Percentiles rank a stretch among this genome's conserved stretches.
Conservation (phyloP, 208 protist species). For the Leishmania guyanensis region DNA sequence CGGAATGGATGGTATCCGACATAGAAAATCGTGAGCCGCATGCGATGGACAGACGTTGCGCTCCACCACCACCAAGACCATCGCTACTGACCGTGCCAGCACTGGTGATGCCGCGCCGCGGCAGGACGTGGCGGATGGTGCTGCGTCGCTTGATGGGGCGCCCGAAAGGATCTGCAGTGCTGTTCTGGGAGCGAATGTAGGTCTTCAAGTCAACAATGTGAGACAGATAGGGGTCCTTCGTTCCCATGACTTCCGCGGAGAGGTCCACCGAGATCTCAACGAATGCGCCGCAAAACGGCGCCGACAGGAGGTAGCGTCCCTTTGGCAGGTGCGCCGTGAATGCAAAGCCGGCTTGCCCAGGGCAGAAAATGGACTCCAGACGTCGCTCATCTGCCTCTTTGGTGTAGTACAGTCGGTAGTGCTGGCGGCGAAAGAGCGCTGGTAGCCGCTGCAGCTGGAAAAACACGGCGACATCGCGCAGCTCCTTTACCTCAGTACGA, state of each 20-base stretch:
- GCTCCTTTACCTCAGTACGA: slow-evolving; percentile 49
- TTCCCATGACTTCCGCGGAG: slow-evolving; percentile 46
- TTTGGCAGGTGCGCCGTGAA: slow-evolving; percentile 55
- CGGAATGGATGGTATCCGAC: not conserved
- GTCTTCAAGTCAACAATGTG: slow-evolving; percentile 44
- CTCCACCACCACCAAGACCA: not conserved
- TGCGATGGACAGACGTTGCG: slow-evolving; percentile 2
- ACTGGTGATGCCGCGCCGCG: slow-evolving; percentile 13
- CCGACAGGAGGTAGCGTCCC: slow-evolving; percentile 65
- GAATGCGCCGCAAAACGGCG: slow-evolving; percentile 58
- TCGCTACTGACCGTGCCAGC: not conserved
- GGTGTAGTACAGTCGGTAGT: slow-evolving; percentile 78
- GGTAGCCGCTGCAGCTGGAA: slow-evolving; percentile 56
- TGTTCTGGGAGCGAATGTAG: slow-evolving; percentile 36
- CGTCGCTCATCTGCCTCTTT: slow-evolving; percentile 49
- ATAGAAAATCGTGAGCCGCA: not conserved
- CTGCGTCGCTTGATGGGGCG: slow-evolving; percentile 28
- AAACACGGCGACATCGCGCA: slow-evolving; percentile 66
- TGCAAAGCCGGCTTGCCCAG: slow-evolving; percentile 55
- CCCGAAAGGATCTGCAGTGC: slow-evolving; percentile 27
- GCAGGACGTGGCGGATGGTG: slow-evolving; percentile 8
- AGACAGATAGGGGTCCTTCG: slow-evolving; percentile 37
- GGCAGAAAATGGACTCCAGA: slow-evolving; percentile 78
- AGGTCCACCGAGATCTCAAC: slow-evolving; percentile 63
- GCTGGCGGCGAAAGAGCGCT: slow-evolving; percentile 43